Conservation (phyloP, 495 filamentous ascomycete species). For the Lophium mytilinum region DNA sequence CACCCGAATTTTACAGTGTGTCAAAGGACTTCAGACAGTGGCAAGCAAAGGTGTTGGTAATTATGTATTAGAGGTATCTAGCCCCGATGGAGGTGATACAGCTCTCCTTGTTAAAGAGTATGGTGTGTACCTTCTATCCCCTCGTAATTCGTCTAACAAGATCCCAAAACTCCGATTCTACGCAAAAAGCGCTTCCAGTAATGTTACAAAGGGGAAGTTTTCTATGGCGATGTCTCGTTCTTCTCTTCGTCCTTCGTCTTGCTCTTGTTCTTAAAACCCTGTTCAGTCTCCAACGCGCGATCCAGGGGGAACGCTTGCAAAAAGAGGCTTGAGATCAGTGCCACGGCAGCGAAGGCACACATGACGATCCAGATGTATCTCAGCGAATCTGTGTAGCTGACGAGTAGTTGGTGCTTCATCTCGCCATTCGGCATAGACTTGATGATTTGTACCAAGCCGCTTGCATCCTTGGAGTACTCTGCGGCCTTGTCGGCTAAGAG, state of each 20-base stretch:
- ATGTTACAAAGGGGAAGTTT: too few relatives aligned
- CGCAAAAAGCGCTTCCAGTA: too few relatives aligned
- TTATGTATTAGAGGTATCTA: too few relatives aligned
- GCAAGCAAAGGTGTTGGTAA: too few relatives aligned
- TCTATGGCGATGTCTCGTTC: not conserved
- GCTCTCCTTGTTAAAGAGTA: too few relatives aligned
- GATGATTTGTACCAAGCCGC: slow-evolving; percentile 40
- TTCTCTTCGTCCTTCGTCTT: slow-evolving; percentile 4
- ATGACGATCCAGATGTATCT: slow-evolving; percentile 34
- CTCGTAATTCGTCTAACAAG: too few relatives aligned
- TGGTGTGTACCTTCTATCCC: too few relatives aligned
- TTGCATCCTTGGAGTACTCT: slow-evolving; percentile 40
- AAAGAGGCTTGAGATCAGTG: slow-evolving; percentile 41
- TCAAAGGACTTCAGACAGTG: too few relatives aligned
- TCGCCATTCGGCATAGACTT: slow-evolving; percentile 30
- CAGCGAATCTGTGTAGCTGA: slow-evolving; percentile 34
- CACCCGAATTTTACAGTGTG: too few relatives aligned
- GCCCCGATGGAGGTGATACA: too few relatives aligned
- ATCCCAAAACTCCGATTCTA: too few relatives aligned
- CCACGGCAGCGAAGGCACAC: slow-evolving; percentile 46
- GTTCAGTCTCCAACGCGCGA: slow-evolving; percentile 29
- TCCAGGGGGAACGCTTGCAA: slow-evolving; percentile 38
- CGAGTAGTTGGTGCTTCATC: slow-evolving; percentile 28
- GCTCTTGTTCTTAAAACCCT: slow-evolving; percentile 33
- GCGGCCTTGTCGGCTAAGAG: slow-evolving; percentile 25